Evolutionary conservation across 257 asterid species (phyloP).

Genomic region (Primulina tabacum): DNA sequence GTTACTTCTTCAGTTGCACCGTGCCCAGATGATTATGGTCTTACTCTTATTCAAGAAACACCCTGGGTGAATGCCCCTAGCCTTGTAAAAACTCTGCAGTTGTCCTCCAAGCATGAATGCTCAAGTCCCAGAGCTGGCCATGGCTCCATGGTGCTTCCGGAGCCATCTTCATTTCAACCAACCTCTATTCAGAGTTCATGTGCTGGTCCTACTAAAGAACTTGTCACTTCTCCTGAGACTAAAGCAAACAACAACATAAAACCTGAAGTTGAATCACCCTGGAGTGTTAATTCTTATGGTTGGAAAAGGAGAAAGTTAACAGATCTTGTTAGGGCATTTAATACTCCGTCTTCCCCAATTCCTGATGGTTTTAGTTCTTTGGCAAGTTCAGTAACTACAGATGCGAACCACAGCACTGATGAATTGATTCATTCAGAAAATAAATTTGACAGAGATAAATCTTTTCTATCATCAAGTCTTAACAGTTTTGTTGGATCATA

Average conservation of each 20-base stretch:
- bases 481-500: conserved; percentile 33
- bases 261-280: conserved; percentile 56
- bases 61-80: conserved; percentile 37
- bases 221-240: conserved; percentile 51
- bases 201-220: conserved; percentile 33
- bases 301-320: conserved; percentile 62
- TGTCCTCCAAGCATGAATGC: conserved; percentile 35
- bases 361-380: conserved; percentile 42
- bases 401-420: conserved; percentile 27
- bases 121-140: conserved; percentile 36
- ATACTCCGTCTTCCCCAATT: conserved; percentile 31
- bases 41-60: conserved; percentile 64
- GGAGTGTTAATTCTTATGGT: conserved; percentile 65
- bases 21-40: conserved; percentile 44
- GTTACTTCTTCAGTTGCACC: conserved; percentile 31
- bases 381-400: conserved; percentile 43
- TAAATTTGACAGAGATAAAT: conserved; percentile 28
- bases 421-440: conserved; percentile 35
- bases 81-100: conserved; percentile 35
- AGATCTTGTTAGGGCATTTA: conserved; percentile 37
- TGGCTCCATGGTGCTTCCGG: conserved; percentile 29
- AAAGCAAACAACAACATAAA: conserved; percentile 25
- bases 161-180: conserved; percentile 37
- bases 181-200: conserved; percentile 29
- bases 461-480: conserved; percentile 24